phyloP scores from a whole-genome alignment of 169 alveolate species.

The Eimeria tenella region DNA sequence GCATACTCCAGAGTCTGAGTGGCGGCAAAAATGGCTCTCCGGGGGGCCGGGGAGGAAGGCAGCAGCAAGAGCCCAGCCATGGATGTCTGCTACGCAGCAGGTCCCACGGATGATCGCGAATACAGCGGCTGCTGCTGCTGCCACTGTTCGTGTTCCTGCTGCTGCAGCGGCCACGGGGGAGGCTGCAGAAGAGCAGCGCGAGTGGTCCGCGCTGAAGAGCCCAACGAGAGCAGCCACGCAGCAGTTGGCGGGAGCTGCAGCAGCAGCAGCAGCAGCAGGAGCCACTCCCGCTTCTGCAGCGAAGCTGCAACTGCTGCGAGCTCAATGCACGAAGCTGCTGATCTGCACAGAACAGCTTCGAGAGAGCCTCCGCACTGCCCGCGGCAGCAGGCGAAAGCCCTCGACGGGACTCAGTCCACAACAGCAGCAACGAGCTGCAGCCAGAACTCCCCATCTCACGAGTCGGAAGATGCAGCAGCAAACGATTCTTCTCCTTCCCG shows the following conservation, averaged over 20 bases:
- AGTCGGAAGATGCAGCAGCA: neutral
- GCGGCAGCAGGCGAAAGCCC: too few relatives aligned
- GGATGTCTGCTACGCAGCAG: slow-evolving; percentile 6
- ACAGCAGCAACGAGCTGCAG: neutral
- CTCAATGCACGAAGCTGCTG: too few relatives aligned
- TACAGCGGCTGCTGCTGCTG: slow-evolving; percentile 38
- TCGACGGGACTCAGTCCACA: too few relatives aligned
- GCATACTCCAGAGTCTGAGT: too few relatives aligned
- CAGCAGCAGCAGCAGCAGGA: neutral
- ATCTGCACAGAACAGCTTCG: too few relatives aligned
- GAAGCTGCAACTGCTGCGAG: neutral
- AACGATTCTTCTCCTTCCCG: neutral
- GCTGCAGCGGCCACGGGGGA: neutral
- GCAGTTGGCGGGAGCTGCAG: too few relatives aligned
- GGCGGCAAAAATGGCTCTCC: neutral
- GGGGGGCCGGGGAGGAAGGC: neutral
- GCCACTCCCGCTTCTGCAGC: neutral
- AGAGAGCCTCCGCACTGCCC: too few relatives aligned
- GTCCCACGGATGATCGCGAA: neutral
- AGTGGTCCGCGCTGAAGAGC: too few relatives aligned
- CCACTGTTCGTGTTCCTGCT: neutral
- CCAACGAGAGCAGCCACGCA: too few relatives aligned
- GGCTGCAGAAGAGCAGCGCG: neutral
- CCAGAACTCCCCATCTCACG: neutral
- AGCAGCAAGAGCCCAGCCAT: neutral